These are phyloP conservation scores for Backusella westeae DNA, from an alignment of 192 early-diverging fungal genomes.

Conservation along the genomic window DNA sequence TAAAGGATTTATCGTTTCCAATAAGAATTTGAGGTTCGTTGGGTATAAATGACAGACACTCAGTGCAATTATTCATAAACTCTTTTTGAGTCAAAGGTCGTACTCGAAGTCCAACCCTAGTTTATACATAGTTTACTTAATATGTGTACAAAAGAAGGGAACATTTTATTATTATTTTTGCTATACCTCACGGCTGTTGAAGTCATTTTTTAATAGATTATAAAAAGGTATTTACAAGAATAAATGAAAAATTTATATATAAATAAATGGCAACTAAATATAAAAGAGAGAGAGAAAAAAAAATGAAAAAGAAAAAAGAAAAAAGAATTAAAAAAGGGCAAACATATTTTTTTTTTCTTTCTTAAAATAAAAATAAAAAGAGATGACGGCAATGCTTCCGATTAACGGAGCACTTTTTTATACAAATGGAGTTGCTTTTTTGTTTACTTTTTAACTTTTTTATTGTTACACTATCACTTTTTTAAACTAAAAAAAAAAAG, in stretches of 20 bases:
- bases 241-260: slow-evolving; percentile 1
- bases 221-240: slow-evolving; percentile 2
- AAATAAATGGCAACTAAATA: slow-evolving; percentile 11
- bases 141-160: not conserved
- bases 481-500: not conserved
- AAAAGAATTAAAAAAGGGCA: not conserved
- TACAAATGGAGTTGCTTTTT: not conserved
- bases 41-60: slow-evolving; percentile 57
- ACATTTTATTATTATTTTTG: not conserved
- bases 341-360: not conserved
- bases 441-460: not conserved
- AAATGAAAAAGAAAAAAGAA: not conserved
- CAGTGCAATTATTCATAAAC: slow-evolving; percentile 54
- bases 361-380: slow-evolving; percentile 15
- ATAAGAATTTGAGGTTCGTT: slow-evolving; percentile 64
- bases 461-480: not conserved
- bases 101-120: slow-evolving; percentile 75
- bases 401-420: not conserved
- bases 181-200: slow-evolving; percentile 41
- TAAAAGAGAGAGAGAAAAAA: not conserved
- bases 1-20: slow-evolving; percentile 61
- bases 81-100: slow-evolving; percentile 79
- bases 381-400: not conserved
- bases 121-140: slow-evolving; percentile 1
- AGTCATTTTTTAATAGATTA: slow-evolving; percentile 20